A percentile compares a stretch with the other conserved stretches of the same genome.
Evolutionary conservation across 1,284 basidiomycete species (phyloP).

Genomic region (Flammula alnicola): DNA sequence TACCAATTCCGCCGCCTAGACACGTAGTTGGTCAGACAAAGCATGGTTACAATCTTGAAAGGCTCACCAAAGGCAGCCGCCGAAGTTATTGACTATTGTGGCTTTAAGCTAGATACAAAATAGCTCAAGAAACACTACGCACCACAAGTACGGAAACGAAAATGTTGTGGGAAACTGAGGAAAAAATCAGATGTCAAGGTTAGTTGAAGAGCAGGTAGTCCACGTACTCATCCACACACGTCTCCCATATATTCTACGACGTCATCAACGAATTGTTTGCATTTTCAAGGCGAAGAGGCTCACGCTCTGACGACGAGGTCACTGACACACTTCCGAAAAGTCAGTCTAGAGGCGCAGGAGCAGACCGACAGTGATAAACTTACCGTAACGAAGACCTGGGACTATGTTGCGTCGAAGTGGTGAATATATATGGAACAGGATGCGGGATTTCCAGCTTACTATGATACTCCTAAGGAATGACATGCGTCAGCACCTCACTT

Average conservation of each 20-base stretch:
- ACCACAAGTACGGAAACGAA: constrained; percentile 18
- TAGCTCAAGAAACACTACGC: constrained; percentile 1
- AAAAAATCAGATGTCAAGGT: not conserved
- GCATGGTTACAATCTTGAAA: not conserved
- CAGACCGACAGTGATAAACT: not conserved
- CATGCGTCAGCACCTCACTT: not conserved
- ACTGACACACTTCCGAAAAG: constrained; percentile 17
- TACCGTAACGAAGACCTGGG: constrained; percentile 26
- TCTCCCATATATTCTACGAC: constrained; percentile 27
- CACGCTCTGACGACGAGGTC: constrained; percentile 25
- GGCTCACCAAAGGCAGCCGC: constrained; percentile 8
- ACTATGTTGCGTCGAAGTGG: constrained; percentile 6
- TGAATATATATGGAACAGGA: not conserved
- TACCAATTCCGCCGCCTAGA: constrained; percentile 8
- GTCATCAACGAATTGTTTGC: not conserved
- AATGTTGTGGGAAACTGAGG: constrained; percentile 13
- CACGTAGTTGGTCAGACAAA: not conserved
- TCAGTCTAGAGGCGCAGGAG: not conserved
- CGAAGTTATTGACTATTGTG: constrained; percentile 1
- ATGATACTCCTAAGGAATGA: constrained; percentile 23
- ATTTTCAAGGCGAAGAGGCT: not conserved
- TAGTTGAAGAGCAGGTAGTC: not conserved
- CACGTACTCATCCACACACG: constrained; percentile 31
- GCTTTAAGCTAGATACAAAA: not conserved
- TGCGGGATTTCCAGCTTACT: constrained; percentile 14